These are phyloP conservation scores for Candida gorgasii DNA, from an alignment of 805 yeast genomes.

Conservation along the genomic window DNA sequence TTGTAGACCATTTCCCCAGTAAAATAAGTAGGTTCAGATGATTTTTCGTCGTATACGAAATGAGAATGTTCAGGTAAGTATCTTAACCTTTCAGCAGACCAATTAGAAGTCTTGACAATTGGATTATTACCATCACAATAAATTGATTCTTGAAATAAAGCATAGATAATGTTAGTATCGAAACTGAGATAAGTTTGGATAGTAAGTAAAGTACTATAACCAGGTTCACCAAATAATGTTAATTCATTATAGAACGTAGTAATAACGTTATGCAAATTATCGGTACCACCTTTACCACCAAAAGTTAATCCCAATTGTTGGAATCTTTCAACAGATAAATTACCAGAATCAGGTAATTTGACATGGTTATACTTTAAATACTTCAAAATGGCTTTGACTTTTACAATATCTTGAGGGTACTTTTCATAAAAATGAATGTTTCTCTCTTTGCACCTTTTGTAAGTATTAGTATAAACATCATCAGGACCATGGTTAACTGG, in stretches of 20 bases:
- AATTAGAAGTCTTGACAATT: slow-evolving; percentile 26
- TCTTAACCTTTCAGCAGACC: slow-evolving; percentile 51
- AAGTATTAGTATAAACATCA: slow-evolving; percentile 51
- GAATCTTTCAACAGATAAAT: slow-evolving; percentile 49
- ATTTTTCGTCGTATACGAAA: slow-evolving; percentile 23
- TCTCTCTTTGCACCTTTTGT: slow-evolving; percentile 46
- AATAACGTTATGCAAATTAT: slow-evolving; percentile 46
- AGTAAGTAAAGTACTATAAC: slow-evolving; percentile 34
- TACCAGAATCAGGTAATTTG: slow-evolving; percentile 52
- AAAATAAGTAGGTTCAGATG: slow-evolving; percentile 35
- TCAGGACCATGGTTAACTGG: slow-evolving; percentile 48
- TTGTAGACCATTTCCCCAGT: slow-evolving; percentile 60
- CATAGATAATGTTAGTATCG: slow-evolving; percentile 56
- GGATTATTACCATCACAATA: slow-evolving; percentile 45
- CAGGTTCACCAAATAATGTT: slow-evolving; percentile 30
- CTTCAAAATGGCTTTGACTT: slow-evolving; percentile 38
- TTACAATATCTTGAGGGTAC: slow-evolving; percentile 47
- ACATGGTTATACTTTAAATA: slow-evolving; percentile 32
- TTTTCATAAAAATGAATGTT: slow-evolving; percentile 48
- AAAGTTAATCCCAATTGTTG: slow-evolving; percentile 53
- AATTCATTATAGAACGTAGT: slow-evolving; percentile 43
- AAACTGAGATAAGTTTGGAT: slow-evolving; percentile 41
- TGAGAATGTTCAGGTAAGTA: slow-evolving; percentile 22
- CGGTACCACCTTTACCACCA: slow-evolving; percentile 54
- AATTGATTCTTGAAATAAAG: slow-evolving; percentile 59